Evolutionary conservation across 768 basidiomycete species (phyloP).

Genomic region (Serendipita sp.): DNA sequence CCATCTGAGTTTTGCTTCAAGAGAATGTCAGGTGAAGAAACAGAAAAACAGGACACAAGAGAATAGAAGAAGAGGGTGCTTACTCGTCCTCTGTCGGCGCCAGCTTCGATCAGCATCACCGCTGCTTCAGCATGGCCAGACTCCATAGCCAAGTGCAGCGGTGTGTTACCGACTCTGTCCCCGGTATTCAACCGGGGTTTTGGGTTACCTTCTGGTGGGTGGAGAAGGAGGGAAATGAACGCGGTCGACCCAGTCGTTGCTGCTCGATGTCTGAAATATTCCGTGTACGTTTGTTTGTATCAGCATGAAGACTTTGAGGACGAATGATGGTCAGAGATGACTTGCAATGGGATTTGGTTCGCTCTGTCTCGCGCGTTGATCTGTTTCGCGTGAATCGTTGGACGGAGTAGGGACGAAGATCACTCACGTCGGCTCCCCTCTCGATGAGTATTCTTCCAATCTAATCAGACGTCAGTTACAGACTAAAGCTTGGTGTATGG

Average conservation of each 20-base stretch:
- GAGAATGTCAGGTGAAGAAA: background rate
- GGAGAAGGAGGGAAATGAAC: conserved; percentile 73
- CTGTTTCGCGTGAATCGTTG: conserved; percentile 28
- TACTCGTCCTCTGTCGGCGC: conserved; percentile 82
- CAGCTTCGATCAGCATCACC: conserved; percentile 81
- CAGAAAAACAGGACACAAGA: background rate
- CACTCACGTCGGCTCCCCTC: conserved; percentile 80
- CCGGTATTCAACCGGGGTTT: conserved; percentile 78
- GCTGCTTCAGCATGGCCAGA: conserved; percentile 87
- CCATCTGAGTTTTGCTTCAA: conserved; percentile 66
- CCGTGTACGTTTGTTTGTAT: background rate
- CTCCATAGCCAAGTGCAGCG: conserved; percentile 94
- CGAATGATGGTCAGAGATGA: conserved; percentile 10
- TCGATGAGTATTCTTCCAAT: conserved; percentile 75
- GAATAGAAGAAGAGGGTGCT: conserved; percentile 19
- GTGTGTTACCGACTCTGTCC: conserved; percentile 82
- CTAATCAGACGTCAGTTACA: conserved; percentile 26
- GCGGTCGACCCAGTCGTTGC: conserved; percentile 89
- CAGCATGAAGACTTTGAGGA: background rate
- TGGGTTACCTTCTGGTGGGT: conserved; percentile 55
- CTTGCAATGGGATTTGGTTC: conserved; percentile 80
- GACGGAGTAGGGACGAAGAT: conserved; percentile 18
- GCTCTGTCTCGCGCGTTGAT: conserved; percentile 91
- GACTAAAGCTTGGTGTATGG: background rate
- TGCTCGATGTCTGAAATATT: conserved; percentile 63